Percentiles rank a stretch among this genome's conserved stretches.
Conservation (phyloP, 164 flowering plant genomes). For the Buxus sempervirens region DNA sequence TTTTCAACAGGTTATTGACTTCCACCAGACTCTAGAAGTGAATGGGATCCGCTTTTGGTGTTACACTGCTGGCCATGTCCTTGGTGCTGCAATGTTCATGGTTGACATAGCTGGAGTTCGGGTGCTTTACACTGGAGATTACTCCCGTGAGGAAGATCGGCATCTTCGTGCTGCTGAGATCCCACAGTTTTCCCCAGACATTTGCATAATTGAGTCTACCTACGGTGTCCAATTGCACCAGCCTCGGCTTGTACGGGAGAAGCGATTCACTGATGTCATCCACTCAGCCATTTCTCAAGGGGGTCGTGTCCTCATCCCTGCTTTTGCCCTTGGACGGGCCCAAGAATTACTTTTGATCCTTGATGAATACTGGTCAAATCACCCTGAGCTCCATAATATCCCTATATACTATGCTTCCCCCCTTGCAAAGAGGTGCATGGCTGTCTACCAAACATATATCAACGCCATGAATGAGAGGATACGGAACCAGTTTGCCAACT, state of each 20-base stretch:
- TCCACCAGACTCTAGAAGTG: conserved; percentile 95
- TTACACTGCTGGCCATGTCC: conserved; percentile 98
- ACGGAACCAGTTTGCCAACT: conserved; percentile 64
- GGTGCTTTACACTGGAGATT: conserved; percentile 95
- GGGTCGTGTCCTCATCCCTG: conserved; percentile 95
- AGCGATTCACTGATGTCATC: conserved; percentile 87
- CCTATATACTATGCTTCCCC: conserved; percentile 99
- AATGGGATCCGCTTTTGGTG: conserved; percentile 98
- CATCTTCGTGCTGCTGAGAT: conserved; percentile 97
- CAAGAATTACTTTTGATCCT: conserved; percentile 92
- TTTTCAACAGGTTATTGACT: conserved; percentile 77
- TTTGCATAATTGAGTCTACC: conserved; percentile 92
- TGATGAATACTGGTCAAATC: conserved; percentile 94
- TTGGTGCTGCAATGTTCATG: conserved; percentile 99
- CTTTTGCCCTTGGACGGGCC: conserved; percentile 96
- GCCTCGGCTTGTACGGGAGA: conserved; percentile 80
- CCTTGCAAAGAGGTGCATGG: conserved; percentile 90
- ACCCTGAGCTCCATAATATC: conserved; percentile 84
- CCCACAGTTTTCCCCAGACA: conserved; percentile 88
- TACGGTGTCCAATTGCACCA: conserved; percentile 96
- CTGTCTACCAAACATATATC: conserved; percentile 91
- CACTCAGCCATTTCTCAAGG: conserved; percentile 82
- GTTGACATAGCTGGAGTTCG: conserved; percentile 98
- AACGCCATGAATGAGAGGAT: conserved; percentile 95
- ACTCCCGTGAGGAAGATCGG: conserved; percentile 93